phyloP scores from a whole-genome alignment of 805 yeast genomes.

The Metschnikowia bowlesiae region DNA sequence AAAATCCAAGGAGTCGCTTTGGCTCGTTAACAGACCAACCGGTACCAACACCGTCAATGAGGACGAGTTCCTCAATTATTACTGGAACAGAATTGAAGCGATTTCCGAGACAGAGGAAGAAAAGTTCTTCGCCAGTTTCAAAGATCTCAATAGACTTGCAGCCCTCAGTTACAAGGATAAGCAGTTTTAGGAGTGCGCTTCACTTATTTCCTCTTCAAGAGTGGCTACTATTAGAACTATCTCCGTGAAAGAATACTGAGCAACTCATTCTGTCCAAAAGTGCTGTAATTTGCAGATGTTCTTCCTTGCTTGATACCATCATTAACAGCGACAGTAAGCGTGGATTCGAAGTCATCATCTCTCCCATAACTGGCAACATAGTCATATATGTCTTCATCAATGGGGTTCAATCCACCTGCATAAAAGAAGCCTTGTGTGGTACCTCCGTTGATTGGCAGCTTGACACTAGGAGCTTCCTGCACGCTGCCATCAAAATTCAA shows the following conservation, averaged over 20 bases:
- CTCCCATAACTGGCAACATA: conserved; percentile 42
- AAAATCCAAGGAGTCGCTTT: conserved; percentile 70
- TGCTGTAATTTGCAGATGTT: conserved; percentile 59
- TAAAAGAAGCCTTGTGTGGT: conserved; percentile 29
- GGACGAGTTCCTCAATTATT: conserved; percentile 38
- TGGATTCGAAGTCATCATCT: conserved; percentile 38
- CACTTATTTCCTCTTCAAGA: not conserved
- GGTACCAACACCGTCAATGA: conserved; percentile 33
- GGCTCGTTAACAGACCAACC: conserved; percentile 59
- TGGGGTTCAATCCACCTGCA: conserved; percentile 63
- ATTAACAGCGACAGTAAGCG: conserved; percentile 53
- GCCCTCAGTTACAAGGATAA: conserved; percentile 48
- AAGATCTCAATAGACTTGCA: conserved; percentile 53
- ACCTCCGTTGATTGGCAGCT: conserved; percentile 8
- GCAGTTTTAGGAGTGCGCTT: conserved; percentile 24
- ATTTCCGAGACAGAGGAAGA: conserved; percentile 43
- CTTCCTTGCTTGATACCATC: conserved; percentile 42
- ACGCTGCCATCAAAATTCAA: not conserved
- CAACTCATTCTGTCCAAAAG: conserved; percentile 67
- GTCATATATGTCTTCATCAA: conserved; percentile 66
- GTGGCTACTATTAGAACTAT: not conserved
- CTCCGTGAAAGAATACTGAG: conserved; percentile 44
- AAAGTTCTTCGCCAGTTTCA: conserved; percentile 42
- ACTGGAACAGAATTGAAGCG: conserved; percentile 46
- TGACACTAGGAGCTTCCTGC: not conserved